phyloP scores from a whole-genome alignment of 116 monocot species.

The Iris pallida region DNA sequence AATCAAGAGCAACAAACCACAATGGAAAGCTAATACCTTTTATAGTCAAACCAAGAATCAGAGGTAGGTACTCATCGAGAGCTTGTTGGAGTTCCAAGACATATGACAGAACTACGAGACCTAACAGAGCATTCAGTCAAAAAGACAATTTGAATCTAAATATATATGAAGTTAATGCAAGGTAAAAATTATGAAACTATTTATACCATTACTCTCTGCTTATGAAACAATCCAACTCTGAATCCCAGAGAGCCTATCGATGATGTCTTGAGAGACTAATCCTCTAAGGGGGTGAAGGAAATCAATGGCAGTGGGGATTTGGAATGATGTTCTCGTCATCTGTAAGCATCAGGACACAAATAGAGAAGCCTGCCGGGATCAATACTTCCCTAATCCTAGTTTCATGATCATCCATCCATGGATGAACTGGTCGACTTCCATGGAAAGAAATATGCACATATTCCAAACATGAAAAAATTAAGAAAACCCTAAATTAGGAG shows the following conservation, averaged over 20 bases:
- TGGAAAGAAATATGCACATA: too few species aligned
- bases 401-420: too few species aligned
- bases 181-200: background rate
- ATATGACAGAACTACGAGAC: slow-evolving; percentile 20
- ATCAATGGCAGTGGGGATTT: slow-evolving; percentile 42
- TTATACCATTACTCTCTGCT: slow-evolving; percentile 22
- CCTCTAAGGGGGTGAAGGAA: slow-evolving; percentile 40
- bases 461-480: too few species aligned
- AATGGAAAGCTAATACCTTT: slow-evolving; percentile 45
- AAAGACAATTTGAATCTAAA: background rate
- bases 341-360: too few species aligned
- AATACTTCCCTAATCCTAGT: too few species aligned
- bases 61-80: slow-evolving; percentile 59
- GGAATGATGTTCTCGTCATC: slow-evolving; percentile 2
- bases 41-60: slow-evolving; percentile 61
- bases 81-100: slow-evolving; percentile 41
- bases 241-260: slow-evolving; percentile 28
- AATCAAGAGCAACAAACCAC: background rate
- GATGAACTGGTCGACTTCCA: too few species aligned
- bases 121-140: background rate
- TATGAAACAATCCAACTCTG: slow-evolving; percentile 34
- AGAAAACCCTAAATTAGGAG: too few species aligned
- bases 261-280: slow-evolving; percentile 34
- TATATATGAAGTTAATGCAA: background rate
- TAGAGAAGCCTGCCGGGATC: too few species aligned